Percentiles rank a stretch among this genome's conserved stretches.
Evolutionary conservation across 2,329 filamentous ascomycete species (phyloP).

Genomic region (Rasamsonia emersonii): DNA sequence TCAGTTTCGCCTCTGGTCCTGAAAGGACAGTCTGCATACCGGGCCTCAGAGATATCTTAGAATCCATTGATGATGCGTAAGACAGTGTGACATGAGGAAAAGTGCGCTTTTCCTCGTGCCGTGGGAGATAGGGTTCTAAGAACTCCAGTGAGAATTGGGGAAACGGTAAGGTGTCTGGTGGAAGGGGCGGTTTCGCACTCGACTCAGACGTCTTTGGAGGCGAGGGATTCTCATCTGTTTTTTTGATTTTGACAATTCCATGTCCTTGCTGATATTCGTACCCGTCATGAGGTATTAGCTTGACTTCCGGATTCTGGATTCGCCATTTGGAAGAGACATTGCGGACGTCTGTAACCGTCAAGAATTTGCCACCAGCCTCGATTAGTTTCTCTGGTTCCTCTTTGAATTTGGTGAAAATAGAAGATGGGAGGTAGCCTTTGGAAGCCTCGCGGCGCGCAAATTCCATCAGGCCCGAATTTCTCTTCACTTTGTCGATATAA

Average conservation of each 20-base stretch:
- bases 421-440: constrained; percentile 40
- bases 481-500: constrained; percentile 39
- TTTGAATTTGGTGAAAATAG: constrained; percentile 40
- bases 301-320: constrained; percentile 35
- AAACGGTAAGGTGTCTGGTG: constrained; percentile 37
- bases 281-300: constrained; percentile 36
- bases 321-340: constrained; percentile 43
- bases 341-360: constrained; percentile 40
- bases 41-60: constrained; percentile 64
- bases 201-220: constrained; percentile 9
- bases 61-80: constrained; percentile 85
- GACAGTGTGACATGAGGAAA: constrained; percentile 66
- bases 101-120: constrained; percentile 19
- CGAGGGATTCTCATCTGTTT: constrained; percentile 9
- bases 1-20: constrained; percentile 72
- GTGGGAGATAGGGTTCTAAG: constrained; percentile 46
- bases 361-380: constrained; percentile 38
- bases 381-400: constrained; percentile 36
- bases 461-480: constrained; percentile 41
- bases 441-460: constrained; percentile 36
- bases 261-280: constrained; percentile 37
- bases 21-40: constrained; percentile 78
- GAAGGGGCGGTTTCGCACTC: constrained; percentile 14
- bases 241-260: constrained; percentile 29
- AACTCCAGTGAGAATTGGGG: constrained; percentile 37